Evolutionary conservation across 1,284 basidiomycete genomes (phyloP).

Genomic region (Clitocybe nebularis): DNA sequence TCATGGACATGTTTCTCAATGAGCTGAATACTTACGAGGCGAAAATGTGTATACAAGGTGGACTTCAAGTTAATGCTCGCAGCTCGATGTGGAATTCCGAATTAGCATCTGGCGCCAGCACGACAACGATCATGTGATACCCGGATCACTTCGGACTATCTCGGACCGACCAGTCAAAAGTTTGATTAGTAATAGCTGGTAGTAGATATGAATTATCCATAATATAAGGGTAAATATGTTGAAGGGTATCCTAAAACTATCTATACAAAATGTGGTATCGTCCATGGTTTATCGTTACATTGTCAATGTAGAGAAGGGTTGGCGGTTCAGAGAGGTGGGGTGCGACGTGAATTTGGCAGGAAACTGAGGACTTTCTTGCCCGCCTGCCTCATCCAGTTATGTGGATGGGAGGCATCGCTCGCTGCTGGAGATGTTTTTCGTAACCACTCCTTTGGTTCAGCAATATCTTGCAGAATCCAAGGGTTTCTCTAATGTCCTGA

Average conservation of each 20-base stretch:
- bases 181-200: neutral
- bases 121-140: too few species aligned
- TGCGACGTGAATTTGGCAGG: slow-evolving; percentile 8
- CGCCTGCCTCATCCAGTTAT: slow-evolving; percentile 17
- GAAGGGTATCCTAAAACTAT: too few species aligned
- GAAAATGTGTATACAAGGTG: too few species aligned
- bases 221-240: neutral
- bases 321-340: neutral
- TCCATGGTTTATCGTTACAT: too few species aligned
- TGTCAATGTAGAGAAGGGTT: neutral
- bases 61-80: too few species aligned
- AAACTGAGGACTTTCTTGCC: slow-evolving; percentile 14
- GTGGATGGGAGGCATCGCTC: slow-evolving; percentile 6
- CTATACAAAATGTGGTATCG: too few species aligned
- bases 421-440: slow-evolving; percentile 52
- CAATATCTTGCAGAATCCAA: slow-evolving; percentile 61
- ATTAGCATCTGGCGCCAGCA: too few species aligned
- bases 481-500: slow-evolving; percentile 43
- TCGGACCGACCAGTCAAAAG: too few species aligned
- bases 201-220: slow-evolving; percentile 1
- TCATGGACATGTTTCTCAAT: slow-evolving; percentile 68
- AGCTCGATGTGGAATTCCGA: too few species aligned
- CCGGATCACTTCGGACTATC: too few species aligned
- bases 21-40: too few species aligned
- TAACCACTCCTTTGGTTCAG: slow-evolving; percentile 66